These are phyloP conservation scores for Teunomyces funiuensis DNA, from an alignment of 805 yeast species.

Conservation along the genomic window DNA sequence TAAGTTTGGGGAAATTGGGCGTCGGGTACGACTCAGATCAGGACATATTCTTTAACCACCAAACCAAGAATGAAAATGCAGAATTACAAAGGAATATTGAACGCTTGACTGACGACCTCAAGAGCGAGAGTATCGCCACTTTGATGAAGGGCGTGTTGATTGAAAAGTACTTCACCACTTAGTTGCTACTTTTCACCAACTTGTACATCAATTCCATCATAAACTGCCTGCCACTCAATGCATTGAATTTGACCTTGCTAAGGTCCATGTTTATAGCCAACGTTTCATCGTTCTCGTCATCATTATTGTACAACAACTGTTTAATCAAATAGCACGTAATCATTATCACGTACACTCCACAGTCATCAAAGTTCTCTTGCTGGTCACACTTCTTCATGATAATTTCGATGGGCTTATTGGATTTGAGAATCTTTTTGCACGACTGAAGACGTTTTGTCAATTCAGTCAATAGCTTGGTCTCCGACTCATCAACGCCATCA, in stretches of 20 bases:
- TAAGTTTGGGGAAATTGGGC: conserved; percentile 28
- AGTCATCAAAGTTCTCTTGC: conserved; percentile 64
- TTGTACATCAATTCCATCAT: conserved; percentile 24
- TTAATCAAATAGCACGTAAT: conserved; percentile 25
- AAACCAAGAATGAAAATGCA: conserved; percentile 5
- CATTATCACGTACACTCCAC: conserved; percentile 52
- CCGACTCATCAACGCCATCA: conserved; percentile 15
- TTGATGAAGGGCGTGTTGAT: conserved; percentile 25
- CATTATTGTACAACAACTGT: conserved; percentile 2
- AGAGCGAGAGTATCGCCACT: conserved; percentile 28
- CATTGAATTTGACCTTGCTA: conserved; percentile 42
- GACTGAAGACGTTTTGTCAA: conserved; percentile 22
- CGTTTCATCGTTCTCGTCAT: conserved; percentile 8
- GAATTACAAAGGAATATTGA: conserved; percentile 14
- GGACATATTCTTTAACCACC: conserved; percentile 25
- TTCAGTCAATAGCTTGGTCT: conserved; percentile 26
- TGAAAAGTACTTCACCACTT: conserved; percentile 20
- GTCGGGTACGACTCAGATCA: conserved; percentile 25
- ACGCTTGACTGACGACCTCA: conserved; percentile 13
- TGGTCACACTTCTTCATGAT: conserved; percentile 49
- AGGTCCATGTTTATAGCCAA: conserved; percentile 38
- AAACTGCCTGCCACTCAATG: conserved; percentile 47
- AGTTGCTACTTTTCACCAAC: neutral
- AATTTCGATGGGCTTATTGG: conserved; percentile 24
- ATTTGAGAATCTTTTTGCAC: conserved; percentile 22